Conservation (phyloP, 2,329 filamentous ascomycete species). For the Neurospora crassa region DNA sequence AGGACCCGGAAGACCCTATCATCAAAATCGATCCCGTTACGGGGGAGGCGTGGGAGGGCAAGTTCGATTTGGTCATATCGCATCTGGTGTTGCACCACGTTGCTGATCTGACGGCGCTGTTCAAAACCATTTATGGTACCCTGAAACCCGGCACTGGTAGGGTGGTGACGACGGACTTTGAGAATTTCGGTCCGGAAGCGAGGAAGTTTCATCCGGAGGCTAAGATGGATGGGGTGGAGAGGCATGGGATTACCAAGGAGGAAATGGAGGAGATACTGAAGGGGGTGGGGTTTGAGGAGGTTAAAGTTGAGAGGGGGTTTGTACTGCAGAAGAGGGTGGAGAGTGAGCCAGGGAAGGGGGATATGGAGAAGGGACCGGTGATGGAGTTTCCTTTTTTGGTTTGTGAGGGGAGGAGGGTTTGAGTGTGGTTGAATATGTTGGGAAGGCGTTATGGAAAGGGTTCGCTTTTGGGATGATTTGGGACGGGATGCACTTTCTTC, state of each 20-base stretch:
- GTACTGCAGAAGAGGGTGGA: conserved; percentile 40
- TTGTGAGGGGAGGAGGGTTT: conserved; percentile 23
- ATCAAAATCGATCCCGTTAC: conserved; percentile 27
- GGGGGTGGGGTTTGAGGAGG: conserved; percentile 38
- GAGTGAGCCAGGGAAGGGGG: conserved; percentile 31
- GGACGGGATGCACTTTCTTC: background rate
- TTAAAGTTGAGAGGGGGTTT: conserved; percentile 37
- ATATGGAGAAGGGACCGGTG: conserved; percentile 13
- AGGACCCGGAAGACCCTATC: conserved; percentile 36
- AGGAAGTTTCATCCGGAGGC: conserved; percentile 40
- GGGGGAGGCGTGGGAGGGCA: conserved; percentile 18
- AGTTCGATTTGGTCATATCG: conserved; percentile 41
- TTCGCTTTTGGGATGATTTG: no score
- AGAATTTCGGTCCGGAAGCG: conserved; percentile 43
- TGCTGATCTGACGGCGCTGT: conserved; percentile 30
- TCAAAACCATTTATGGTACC: conserved; percentile 36
- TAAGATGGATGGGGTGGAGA: conserved; percentile 44
- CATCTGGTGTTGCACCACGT: conserved; percentile 50
- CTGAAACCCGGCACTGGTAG: conserved; percentile 31
- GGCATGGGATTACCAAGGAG: conserved; percentile 37
- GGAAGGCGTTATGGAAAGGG: background rate
- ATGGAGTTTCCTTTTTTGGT: conserved; percentile 31
- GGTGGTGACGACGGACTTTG: conserved; percentile 47
- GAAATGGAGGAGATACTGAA: conserved; percentile 33
- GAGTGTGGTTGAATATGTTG: background rate